Evolutionary conservation across 208 protist genomes (phyloP).

Genomic region (Histomonas meleagridis): DNA sequence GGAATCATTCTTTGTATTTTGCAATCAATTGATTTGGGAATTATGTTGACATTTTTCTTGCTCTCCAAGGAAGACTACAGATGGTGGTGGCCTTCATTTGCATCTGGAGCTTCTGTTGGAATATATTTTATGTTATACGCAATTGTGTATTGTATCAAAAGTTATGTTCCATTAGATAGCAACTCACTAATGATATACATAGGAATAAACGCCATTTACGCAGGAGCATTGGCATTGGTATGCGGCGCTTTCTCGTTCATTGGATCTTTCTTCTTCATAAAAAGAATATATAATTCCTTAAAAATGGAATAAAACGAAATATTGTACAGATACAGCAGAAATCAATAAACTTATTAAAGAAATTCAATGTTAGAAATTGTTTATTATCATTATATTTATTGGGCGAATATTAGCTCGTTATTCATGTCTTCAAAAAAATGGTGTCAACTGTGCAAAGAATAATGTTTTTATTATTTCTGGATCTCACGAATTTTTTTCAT

Average conservation of each 20-base stretch:
- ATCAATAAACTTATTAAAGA: too few relatives aligned
- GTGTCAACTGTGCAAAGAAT: too few relatives aligned
- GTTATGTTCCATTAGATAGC: not conserved
- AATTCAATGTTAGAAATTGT: too few relatives aligned
- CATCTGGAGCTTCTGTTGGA: not conserved
- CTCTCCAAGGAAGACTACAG: not conserved
- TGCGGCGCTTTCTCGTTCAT: not conserved
- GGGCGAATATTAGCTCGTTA: too few relatives aligned
- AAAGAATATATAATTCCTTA: not conserved
- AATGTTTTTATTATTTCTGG: too few relatives aligned
- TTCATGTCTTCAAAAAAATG: too few relatives aligned
- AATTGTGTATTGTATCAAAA: not conserved
- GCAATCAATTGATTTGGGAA: too few relatives aligned
- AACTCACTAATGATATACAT: not conserved
- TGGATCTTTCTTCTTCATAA: not conserved
- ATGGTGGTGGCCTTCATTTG: not conserved
- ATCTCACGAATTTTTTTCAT: too few relatives aligned
- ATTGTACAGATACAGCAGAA: too few relatives aligned
- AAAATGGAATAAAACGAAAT: slow-evolving; percentile 37
- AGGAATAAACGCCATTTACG: not conserved
- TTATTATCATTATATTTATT: too few relatives aligned
- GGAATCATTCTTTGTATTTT: too few relatives aligned
- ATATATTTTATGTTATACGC: not conserved
- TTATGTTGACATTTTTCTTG: too few relatives aligned
- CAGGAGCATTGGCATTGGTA: not conserved